Base-by-base conservation (phyloP, 352 stramenopile species). In the Phytophthora megakarya region DNA sequence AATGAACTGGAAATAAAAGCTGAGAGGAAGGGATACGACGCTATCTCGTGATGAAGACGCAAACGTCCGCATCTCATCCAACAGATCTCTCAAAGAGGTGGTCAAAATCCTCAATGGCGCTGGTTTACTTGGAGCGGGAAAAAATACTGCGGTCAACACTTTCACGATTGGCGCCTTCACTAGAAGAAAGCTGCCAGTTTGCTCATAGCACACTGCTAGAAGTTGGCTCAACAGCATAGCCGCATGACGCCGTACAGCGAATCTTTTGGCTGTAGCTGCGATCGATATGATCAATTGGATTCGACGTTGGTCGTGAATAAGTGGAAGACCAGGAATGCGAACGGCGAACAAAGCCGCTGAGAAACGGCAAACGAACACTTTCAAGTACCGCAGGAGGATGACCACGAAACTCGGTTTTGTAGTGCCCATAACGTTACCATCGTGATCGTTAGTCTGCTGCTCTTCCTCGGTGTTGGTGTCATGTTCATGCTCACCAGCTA, bases 161-260 rank as follows among this genome's bases (percentile, higher is more conserved):
- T 80, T 80, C 26, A 85, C 38, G 3, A 89, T 61, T 18, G 78
- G 65, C 18, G 65, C 59, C 22, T 82, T 82, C 4, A 93, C 33
- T 5, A 88, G 61, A 32, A 74, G 45, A 53, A 90, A 90, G 45
- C 77, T 89, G 1, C 82, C 85, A 0, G 75, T 88, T 57, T 92
- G 82, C 6, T 78, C 70, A 43, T 85, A 92, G 56, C 79, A 85
- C 12, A 81, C 70, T 1, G 49, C 52, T 3, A 81, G 39, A n/a
- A 93, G 65, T 5, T 71, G 58, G 18, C 66, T 80, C 7, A 93
- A 40, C n/a, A 93, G 50, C 15, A 57, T 68, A 0, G 78, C 65
- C 4, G 81, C 79, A 10, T 79, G 61, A 7, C 67, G 69, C 15
- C 69, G 65, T 1, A 88, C 70, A 5, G 49, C 38, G 15, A 40